These are phyloP conservation scores for Fusarium sarcochroum DNA, from an alignment of 2,329 filamentous ascomycete species.

Conservation along the genomic window DNA sequence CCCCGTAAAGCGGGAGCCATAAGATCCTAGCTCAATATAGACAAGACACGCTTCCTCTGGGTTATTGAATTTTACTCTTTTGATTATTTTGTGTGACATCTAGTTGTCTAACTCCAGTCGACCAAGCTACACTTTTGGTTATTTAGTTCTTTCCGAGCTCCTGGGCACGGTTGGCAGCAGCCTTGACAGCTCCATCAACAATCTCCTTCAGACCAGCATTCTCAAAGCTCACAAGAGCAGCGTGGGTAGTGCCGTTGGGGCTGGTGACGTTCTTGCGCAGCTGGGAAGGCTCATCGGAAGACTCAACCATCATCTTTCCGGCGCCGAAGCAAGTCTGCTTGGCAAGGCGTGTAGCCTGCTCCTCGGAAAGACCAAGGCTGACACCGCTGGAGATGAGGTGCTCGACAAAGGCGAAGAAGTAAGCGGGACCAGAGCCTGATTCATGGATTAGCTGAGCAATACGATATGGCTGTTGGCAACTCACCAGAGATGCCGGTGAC, in stretches of 20 bases:
- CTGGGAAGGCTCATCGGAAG: conserved; percentile 61
- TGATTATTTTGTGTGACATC: not conserved
- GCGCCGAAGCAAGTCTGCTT: conserved; percentile 67
- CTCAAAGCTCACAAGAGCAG: conserved; percentile 64
- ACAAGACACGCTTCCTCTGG: too few relatives aligned
- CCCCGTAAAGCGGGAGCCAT: too few relatives aligned
- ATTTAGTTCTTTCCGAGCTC: conserved; percentile 59
- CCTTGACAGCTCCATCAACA: conserved; percentile 63
- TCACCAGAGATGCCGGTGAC: conserved; percentile 65
- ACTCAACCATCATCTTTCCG: conserved; percentile 65
- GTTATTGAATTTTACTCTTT: too few relatives aligned
- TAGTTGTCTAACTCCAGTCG: not conserved
- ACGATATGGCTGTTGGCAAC: not conserved
- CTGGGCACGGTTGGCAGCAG: conserved; percentile 58
- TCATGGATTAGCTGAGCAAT: not conserved
- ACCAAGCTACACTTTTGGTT: not conserved
- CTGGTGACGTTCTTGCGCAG: conserved; percentile 66
- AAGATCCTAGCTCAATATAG: too few relatives aligned
- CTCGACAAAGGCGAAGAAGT: conserved; percentile 68
- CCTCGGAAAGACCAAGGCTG: conserved; percentile 60
- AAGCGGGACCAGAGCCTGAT: conserved; percentile 64
- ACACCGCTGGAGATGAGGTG: conserved; percentile 62
- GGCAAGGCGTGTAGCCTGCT: conserved; percentile 64
- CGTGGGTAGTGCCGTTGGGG: conserved; percentile 66
- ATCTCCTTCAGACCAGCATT: conserved; percentile 58